Percentiles rank a stretch among this genome's conserved stretches.
Conservation (phyloP, 2,329 filamentous ascomycete species). For the Pestalotiopsis fici region DNA sequence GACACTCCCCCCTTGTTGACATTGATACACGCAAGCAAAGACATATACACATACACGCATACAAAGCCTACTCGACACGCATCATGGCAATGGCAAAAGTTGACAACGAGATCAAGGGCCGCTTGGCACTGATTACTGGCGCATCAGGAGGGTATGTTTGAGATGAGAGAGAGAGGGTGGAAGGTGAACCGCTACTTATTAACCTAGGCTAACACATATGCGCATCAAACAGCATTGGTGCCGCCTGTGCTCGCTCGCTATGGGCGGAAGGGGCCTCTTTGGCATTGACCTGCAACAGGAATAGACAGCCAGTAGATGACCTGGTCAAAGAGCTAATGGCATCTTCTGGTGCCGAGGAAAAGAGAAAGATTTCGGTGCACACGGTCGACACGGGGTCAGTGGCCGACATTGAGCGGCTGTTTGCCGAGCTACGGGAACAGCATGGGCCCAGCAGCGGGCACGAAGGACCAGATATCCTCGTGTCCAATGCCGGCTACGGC, state of each 20-base stretch:
- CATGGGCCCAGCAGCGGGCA: constrained; percentile 41
- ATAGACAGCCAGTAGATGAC: constrained; percentile 26
- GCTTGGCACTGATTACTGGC: constrained; percentile 35
- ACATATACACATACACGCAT: background rate
- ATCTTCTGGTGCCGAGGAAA: constrained; percentile 13
- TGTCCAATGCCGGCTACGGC: constrained; percentile 68
- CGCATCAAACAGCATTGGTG: constrained; percentile 29
- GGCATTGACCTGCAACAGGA: constrained; percentile 31
- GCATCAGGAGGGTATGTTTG: constrained; percentile 32
- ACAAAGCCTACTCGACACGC: too few species aligned
- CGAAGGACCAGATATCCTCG: constrained; percentile 58
- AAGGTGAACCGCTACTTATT: background rate
- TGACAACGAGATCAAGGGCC: constrained; percentile 33
- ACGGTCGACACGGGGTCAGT: constrained; percentile 58
- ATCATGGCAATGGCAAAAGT: constrained; percentile 23
- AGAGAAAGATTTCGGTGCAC: constrained; percentile 49
- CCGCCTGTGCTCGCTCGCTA: constrained; percentile 31
- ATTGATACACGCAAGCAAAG: background rate
- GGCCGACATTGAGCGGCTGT: constrained; percentile 54
- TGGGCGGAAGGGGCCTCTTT: constrained; percentile 34
- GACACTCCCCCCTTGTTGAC: background rate
- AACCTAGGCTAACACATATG: background rate
- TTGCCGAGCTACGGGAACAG: constrained; percentile 50
- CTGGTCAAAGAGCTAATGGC: constrained; percentile 25
- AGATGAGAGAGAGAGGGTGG: background rate